phyloP scores from a whole-genome alignment of 2,329 filamentous ascomycete species.

The Ophiostoma perfectum region DNA sequence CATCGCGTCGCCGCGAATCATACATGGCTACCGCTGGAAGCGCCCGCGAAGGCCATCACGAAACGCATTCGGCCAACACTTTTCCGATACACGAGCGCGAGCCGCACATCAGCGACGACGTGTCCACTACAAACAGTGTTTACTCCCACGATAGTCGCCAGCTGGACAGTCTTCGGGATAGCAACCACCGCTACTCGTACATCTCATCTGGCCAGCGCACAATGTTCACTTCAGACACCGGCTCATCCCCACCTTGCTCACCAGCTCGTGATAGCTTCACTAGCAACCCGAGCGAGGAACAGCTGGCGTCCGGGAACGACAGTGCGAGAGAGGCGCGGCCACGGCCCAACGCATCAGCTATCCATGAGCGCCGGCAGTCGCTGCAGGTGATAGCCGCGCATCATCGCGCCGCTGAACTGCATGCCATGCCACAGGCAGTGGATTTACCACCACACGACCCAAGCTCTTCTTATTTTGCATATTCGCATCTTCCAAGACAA shows the following conservation, averaged over 20 bases:
- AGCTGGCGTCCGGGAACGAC: constrained; percentile 23
- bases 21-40: constrained; percentile 26
- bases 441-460: background rate
- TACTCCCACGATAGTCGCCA: constrained; percentile 55
- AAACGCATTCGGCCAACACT: background rate
- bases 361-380: constrained; percentile 48
- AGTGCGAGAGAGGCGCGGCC: constrained; percentile 36
- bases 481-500: background rate
- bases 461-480: too few relatives aligned
- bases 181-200: constrained; percentile 52
- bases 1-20: constrained; percentile 30
- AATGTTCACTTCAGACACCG: constrained; percentile 52
- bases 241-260: constrained; percentile 50
- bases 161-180: constrained; percentile 53
- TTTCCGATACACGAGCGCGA: constrained; percentile 37
- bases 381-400: constrained; percentile 37
- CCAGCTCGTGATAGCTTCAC: constrained; percentile 50
- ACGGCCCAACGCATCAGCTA: constrained; percentile 50
- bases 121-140: constrained; percentile 53
- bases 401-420: background rate
- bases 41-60: background rate
- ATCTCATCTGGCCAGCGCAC: constrained; percentile 56
- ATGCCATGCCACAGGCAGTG: background rate
- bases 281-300: constrained; percentile 35
- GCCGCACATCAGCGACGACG: constrained; percentile 42